Evolutionary conservation across 148 eudicot species (phyloP).

Genomic region (Vaccinium darrowii): DNA sequence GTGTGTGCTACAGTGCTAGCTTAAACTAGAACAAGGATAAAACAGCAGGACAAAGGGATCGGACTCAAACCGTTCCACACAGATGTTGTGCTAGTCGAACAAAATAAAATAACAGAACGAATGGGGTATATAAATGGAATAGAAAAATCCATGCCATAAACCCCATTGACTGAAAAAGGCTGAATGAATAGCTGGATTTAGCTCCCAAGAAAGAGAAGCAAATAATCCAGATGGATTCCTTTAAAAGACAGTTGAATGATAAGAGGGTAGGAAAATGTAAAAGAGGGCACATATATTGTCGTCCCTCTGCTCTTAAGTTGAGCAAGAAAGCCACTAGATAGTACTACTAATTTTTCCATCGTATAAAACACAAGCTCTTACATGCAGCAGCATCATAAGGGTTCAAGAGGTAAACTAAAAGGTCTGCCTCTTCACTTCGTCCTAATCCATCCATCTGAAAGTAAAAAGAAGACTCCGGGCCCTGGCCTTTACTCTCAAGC

Average conservation of each 20-base stretch:
- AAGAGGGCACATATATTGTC: not conserved
- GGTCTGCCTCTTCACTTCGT: not conserved
- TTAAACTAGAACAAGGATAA: not conserved
- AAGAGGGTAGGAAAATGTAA: not conserved
- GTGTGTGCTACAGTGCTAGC: not conserved
- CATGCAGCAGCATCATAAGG: not conserved
- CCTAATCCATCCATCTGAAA: not conserved
- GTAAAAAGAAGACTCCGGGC: not conserved
- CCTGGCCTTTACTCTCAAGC: not conserved
- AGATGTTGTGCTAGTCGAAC: not conserved
- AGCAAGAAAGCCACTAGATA: not conserved
- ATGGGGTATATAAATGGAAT: not conserved
- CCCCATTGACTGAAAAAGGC: not conserved
- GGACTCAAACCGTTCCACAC: not conserved
- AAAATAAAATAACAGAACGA: not conserved
- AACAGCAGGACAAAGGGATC: not conserved
- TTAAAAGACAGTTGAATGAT: not conserved
- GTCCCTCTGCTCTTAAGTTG: not conserved
- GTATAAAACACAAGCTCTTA: not conserved
- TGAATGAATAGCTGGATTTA: not conserved
- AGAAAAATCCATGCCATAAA: not conserved
- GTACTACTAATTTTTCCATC: not conserved
- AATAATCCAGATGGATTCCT: not conserved
- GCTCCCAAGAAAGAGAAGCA: not conserved
- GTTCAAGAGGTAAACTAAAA: not conserved